These are phyloP conservation scores for Chaetoceros tenuissimus DNA, from an alignment of 108 stramenopile genomes.

Conservation along the genomic window DNA sequence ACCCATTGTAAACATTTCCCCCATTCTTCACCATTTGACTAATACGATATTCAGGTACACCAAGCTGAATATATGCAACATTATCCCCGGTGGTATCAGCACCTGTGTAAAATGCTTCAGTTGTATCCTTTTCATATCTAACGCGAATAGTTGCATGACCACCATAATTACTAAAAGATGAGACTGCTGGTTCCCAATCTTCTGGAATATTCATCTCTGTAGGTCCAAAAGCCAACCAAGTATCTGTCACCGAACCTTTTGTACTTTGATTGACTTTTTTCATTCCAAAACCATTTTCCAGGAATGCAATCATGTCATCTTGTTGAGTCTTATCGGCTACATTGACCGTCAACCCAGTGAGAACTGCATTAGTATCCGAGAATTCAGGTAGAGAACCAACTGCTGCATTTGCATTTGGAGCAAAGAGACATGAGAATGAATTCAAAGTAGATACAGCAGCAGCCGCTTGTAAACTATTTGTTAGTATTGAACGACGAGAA, in stretches of 20 bases:
- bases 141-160: slow-evolving; percentile 72
- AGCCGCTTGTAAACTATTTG: no score
- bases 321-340: slow-evolving; percentile 54
- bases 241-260: slow-evolving; percentile 23
- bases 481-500: no score
- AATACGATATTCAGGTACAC: slow-evolving; percentile 72
- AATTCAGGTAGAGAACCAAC: slow-evolving; percentile 62
- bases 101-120: slow-evolving; percentile 37
- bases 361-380: slow-evolving; percentile 48
- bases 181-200: slow-evolving; percentile 56
- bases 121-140: slow-evolving; percentile 50
- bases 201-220: slow-evolving; percentile 61
- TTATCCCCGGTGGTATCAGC: slow-evolving; percentile 61
- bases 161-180: slow-evolving; percentile 67
- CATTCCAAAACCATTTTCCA: slow-evolving; percentile 50
- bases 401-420: slow-evolving; percentile 32
- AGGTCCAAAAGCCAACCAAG: slow-evolving; percentile 81
- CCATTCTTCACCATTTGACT: slow-evolving; percentile 71
- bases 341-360: slow-evolving; percentile 59
- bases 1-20: slow-evolving; percentile 76
- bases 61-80: slow-evolving; percentile 73
- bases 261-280: slow-evolving; percentile 25
- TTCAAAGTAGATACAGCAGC: no score
- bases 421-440: no score
- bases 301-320: slow-evolving; percentile 58